Conservation (phyloP, 768 basidiomycete species). For the Podaxis carcinomalis region DNA sequence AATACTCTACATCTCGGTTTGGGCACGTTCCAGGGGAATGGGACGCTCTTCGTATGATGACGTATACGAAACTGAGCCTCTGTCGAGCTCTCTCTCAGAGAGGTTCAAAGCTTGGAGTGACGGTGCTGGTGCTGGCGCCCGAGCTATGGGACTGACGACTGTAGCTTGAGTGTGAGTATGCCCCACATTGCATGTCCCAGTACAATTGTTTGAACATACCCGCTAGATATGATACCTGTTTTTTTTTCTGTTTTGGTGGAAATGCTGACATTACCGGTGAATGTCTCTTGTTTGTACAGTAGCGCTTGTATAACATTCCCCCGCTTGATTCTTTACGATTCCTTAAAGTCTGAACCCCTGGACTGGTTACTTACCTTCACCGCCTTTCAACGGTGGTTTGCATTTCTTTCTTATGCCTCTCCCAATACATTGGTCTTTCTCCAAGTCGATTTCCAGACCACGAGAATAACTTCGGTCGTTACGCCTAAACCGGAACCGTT, state of each 20-base stretch:
- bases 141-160: slow-evolving; percentile 60
- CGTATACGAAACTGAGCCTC: slow-evolving; percentile 19
- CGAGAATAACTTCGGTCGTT: no score
- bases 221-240: slow-evolving; percentile 9
- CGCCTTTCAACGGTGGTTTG: background rate
- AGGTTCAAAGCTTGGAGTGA: slow-evolving; percentile 82
- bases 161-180: slow-evolving; percentile 11
- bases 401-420: background rate
- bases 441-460: background rate
- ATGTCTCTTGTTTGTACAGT: slow-evolving; percentile 6
- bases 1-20: slow-evolving; percentile 87
- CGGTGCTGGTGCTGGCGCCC: slow-evolving; percentile 72
- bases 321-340: background rate
- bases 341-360: background rate
- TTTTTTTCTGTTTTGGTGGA: background rate
- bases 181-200: background rate
- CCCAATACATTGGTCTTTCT: background rate
- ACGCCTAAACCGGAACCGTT: background rate
- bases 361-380: background rate
- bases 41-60: slow-evolving; percentile 46
- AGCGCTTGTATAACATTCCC: background rate
- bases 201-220: slow-evolving; percentile 9
- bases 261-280: slow-evolving; percentile 1
- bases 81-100: slow-evolving; percentile 42
- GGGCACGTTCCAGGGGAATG: slow-evolving; percentile 73